phyloP scores from a whole-genome alignment of 2,329 filamentous ascomycete genomes.

The Leptographium wingfieldii region DNA sequence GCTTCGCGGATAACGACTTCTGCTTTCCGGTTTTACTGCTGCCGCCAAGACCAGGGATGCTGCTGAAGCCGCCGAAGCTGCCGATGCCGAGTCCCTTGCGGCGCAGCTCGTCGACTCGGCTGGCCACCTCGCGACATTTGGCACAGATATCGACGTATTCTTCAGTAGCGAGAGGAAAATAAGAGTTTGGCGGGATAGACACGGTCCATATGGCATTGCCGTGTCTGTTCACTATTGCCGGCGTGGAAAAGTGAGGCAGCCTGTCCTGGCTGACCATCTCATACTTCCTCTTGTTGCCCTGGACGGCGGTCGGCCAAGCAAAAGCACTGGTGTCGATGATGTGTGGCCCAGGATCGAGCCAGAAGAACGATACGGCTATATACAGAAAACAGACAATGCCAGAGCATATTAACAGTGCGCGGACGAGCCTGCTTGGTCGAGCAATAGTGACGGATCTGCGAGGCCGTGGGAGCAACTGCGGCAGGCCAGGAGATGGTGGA shows the following conservation, averaged over 20 bases:
- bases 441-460: slow-evolving; percentile 47
- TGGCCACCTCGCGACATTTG: slow-evolving; percentile 53
- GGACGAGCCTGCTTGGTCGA: slow-evolving; percentile 44
- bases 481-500: slow-evolving; percentile 58
- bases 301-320: slow-evolving; percentile 25
- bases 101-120: slow-evolving; percentile 39
- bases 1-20: slow-evolving; percentile 33
- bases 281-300: slow-evolving; percentile 32
- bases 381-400: slow-evolving; percentile 40
- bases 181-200: slow-evolving; percentile 54
- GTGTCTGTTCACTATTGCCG: slow-evolving; percentile 53
- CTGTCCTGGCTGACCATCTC: slow-evolving; percentile 55
- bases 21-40: slow-evolving; percentile 10
- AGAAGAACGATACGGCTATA: slow-evolving; percentile 23
- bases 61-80: not conserved
- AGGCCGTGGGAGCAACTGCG: slow-evolving; percentile 49
- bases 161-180: slow-evolving; percentile 52
- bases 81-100: not conserved
- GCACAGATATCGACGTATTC: slow-evolving; percentile 60
- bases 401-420: slow-evolving; percentile 40
- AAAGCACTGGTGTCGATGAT: slow-evolving; percentile 11
- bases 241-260: slow-evolving; percentile 60
- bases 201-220: slow-evolving; percentile 67
- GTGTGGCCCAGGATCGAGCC: slow-evolving; percentile 12
- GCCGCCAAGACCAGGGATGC: not conserved